Conservation (phyloP, 1,139 yeast genomes). For the Yamadazyma trypodendri region DNA sequence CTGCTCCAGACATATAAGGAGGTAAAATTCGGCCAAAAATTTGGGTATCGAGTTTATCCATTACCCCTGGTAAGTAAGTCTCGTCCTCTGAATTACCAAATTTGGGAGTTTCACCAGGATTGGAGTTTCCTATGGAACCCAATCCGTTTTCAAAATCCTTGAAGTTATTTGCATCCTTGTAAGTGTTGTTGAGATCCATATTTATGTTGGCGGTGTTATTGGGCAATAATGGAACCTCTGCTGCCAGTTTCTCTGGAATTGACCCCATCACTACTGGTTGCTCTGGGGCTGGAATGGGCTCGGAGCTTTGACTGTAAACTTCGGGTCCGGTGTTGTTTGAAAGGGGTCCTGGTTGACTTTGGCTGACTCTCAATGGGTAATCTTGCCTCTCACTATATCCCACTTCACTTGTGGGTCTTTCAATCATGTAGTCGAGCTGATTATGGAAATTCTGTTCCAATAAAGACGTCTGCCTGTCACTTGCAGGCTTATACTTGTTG, state of each 20-base stretch:
- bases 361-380: constrained; percentile 5
- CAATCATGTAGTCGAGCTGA: constrained; percentile 9
- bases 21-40: constrained; percentile 81
- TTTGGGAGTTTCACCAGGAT: neutral
- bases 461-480: constrained; percentile 5
- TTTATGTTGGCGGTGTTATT: constrained; percentile 3
- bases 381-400: neutral
- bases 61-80: constrained; percentile 69
- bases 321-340: neutral
- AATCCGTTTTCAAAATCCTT: neutral
- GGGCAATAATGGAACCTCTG: constrained; percentile 1
- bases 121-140: neutral
- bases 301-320: neutral
- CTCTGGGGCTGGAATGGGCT: neutral
- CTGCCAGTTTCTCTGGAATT: neutral
- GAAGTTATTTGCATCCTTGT: neutral
- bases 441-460: constrained; percentile 10
- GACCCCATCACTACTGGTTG: neutral
- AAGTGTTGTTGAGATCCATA: neutral
- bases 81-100: constrained; percentile 6
- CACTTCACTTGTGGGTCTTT: neutral
- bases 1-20: constrained; percentile 59
- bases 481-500: constrained; percentile 20
- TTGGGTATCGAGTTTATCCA: constrained; percentile 81
- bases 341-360: constrained; percentile 1